Percentiles rank a stretch among this genome's conserved stretches.
Evolutionary conservation across 495 filamentous ascomycete species (phyloP).

Genomic region (Bacidia rubella): DNA sequence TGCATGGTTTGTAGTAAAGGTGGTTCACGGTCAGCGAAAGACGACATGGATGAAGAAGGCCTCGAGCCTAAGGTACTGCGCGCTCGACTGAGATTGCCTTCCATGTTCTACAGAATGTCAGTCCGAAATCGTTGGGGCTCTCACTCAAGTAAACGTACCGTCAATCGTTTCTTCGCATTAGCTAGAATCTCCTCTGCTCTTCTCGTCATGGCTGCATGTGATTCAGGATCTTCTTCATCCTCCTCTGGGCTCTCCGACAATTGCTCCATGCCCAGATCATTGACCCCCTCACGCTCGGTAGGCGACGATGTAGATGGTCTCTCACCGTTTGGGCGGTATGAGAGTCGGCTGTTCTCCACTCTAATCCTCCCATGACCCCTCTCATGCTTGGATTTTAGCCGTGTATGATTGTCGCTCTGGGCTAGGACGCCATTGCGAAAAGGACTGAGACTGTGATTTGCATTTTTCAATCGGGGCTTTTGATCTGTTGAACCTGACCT

Average conservation of each 20-base stretch:
- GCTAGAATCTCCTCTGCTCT: constrained; percentile 79
- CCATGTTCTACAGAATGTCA: constrained; percentile 59
- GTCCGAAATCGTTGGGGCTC: neutral
- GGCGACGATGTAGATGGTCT: constrained; percentile 11
- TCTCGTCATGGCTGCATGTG: constrained; percentile 61
- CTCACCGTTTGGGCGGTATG: constrained; percentile 5
- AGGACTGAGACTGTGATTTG: constrained; percentile 9
- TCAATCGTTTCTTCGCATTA: constrained; percentile 77
- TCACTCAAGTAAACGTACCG: constrained; percentile 40
- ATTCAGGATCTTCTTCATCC: constrained; percentile 39
- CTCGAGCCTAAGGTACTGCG: constrained; percentile 55
- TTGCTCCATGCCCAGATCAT: neutral
- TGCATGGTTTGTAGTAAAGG: constrained; percentile 12
- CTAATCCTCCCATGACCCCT: constrained; percentile 4
- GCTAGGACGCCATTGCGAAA: constrained; percentile 15
- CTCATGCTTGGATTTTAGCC: constrained; percentile 8
- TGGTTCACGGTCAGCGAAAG: constrained; percentile 12
- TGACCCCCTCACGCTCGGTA: constrained; percentile 4
- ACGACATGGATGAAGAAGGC: constrained; percentile 37
- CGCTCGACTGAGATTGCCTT: constrained; percentile 72
- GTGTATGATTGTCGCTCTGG: constrained; percentile 5
- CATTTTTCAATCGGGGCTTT: constrained; percentile 9
- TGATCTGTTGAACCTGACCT: constrained; percentile 9
- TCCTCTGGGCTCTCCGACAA: constrained; percentile 1
- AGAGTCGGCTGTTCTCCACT: constrained; percentile 6